These are phyloP conservation scores for Fragaria iinumae DNA, from an alignment of 306 rosid genomes.

Conservation along the genomic window DNA sequence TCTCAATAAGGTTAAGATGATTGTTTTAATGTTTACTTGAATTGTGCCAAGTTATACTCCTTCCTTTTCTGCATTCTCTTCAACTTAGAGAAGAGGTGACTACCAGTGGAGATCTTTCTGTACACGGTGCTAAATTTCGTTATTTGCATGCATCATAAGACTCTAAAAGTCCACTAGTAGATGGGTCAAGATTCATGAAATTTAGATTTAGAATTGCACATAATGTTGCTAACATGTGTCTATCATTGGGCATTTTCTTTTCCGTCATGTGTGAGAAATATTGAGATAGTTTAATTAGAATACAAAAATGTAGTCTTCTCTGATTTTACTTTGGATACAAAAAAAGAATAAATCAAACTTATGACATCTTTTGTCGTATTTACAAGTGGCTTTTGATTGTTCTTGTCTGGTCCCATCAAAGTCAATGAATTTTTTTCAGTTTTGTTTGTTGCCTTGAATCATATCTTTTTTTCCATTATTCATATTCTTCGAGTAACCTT, in stretches of 20 bases:
- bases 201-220: constrained; percentile 3
- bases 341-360: not conserved
- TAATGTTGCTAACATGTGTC: not conserved
- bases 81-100: not conserved
- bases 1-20: constrained; percentile 9
- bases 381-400: not conserved
- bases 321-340: not conserved
- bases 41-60: constrained; percentile 16
- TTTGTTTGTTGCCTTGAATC: not conserved
- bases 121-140: not conserved
- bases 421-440: not conserved
- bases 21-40: constrained; percentile 9
- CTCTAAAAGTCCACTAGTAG: not conserved
- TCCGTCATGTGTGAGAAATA: not conserved
- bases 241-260: not conserved
- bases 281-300: not conserved
- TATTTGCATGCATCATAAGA: not conserved
- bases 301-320: not conserved
- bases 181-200: not conserved
- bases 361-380: not conserved
- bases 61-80: not conserved
- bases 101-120: not conserved
- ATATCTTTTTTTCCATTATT: not conserved
- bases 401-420: constrained; percentile 2
- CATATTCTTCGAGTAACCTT: not conserved